Conservation (phyloP, 1,284 basidiomycete genomes). For the Uromyces viciae-fabae region DNA sequence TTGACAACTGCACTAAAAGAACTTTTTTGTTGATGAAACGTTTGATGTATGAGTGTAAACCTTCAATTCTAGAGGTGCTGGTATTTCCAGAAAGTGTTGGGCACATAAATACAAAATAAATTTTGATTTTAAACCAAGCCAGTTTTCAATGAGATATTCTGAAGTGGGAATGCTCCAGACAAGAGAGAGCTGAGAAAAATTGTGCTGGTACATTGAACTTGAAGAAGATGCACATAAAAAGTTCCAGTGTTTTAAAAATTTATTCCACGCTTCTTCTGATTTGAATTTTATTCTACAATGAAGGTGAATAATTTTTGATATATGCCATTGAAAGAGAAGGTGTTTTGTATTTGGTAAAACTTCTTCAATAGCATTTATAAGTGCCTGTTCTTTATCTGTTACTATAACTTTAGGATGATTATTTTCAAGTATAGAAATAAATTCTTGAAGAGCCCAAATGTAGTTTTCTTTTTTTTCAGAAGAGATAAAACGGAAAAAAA, state of each 20-base stretch:
- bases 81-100: not conserved
- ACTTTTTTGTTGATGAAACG: not conserved
- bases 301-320: not conserved
- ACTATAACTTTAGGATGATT: not conserved
- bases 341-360: not conserved
- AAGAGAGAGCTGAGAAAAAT: not conserved
- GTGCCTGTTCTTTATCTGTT: not conserved
- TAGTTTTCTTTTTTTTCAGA: not conserved
- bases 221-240: not conserved
- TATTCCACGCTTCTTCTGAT: not conserved
- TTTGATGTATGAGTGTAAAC: not conserved
- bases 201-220: not conserved
- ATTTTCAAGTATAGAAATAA: not conserved
- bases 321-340: constrained; percentile 27
- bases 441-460: not conserved
- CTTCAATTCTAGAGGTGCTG: not conserved
- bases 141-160: not conserved
- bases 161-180: not conserved
- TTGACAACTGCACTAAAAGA: too few species aligned
- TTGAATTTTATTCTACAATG: not conserved
- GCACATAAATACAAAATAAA: not conserved
- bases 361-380: not conserved
- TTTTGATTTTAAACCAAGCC: not conserved
- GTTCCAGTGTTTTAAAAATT: not conserved
- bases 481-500: not conserved